These are phyloP conservation scores for Oligophagozyma castellii DNA, from an alignment of 1,139 yeast species.

Conservation along the genomic window DNA sequence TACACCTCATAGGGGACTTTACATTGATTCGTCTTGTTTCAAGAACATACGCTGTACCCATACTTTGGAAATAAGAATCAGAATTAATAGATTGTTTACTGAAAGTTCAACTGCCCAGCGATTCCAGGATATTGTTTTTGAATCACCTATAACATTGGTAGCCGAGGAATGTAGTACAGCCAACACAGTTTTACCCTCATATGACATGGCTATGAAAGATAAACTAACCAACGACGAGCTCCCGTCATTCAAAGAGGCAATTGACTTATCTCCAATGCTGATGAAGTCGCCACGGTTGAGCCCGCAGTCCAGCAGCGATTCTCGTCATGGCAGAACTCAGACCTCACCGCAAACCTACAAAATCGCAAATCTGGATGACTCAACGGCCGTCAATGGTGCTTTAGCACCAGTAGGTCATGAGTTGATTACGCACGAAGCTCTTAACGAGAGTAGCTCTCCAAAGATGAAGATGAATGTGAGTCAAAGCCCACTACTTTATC, in stretches of 20 bases:
- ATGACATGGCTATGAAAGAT: constrained; percentile 29
- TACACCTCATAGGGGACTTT: constrained; percentile 27
- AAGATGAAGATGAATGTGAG: too few species aligned
- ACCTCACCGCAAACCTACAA: too few species aligned
- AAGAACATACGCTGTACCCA: constrained; percentile 58
- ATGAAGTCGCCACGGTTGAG: too few species aligned
- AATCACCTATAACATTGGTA: constrained; percentile 64
- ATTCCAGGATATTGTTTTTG: constrained; percentile 81
- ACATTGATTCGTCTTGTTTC: constrained; percentile 55
- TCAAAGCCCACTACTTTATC: too few species aligned
- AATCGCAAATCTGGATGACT: too few species aligned
- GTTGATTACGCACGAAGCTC: too few species aligned
- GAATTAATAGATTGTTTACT: constrained; percentile 50
- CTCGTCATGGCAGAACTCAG: too few species aligned
- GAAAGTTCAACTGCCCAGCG: constrained; percentile 38
- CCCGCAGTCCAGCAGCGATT: too few species aligned
- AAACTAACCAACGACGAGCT: constrained; percentile 18
- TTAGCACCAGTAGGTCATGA: too few species aligned
- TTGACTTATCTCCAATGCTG: too few species aligned
- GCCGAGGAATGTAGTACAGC: constrained; percentile 61
- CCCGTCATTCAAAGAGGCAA: constrained; percentile 49
- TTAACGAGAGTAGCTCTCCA: too few species aligned
- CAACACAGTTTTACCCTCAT: constrained; percentile 57
- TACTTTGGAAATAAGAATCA: constrained; percentile 58
- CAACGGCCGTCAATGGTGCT: too few species aligned